Evolutionary conservation across 306 rosid species (phyloP), one percentile per base, ranked within the genome.

Genomic region (Sophora flavescens): DNA sequence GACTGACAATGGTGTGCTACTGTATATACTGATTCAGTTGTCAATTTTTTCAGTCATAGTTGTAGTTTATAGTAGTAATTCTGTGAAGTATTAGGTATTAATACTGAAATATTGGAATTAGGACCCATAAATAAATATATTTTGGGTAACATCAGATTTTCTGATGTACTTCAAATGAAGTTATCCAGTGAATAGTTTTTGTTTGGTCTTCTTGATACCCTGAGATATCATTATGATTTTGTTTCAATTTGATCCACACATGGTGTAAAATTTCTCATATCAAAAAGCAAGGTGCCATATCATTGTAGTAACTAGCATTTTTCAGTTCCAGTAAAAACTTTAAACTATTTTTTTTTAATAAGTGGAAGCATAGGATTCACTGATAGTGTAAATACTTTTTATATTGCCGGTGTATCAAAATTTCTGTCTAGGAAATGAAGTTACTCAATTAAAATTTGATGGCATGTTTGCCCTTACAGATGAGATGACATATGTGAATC

Each of bases 401-500:
- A 26, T 8, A 26, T 42, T 76, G 67, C 9, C 0, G 45, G 16
- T 13, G 15, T 42, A 26, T 66, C 33, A 10, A 42, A 54, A 18
- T 26, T 62, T 76, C 35, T 32, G 59, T 73, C 65, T 59, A 41
- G 65, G 38, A 59, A 64, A 65, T 48, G 45, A 58, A 67, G 57
- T 64, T 44, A 65, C 59, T 22, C 22, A 76, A 62, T 17, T 80
- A 32, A 35, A 62, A 28, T 28, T 30, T 30, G 32, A 30, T 30
- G 45, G 3, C 15, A 0, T 63, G 57, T 80, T 63, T 79, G 42
- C 10, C 62, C 82, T 64, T 82, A 67, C 88, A 93, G 99, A 84
- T 77, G 99, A 92, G 83, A 85, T 95, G 99, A 95, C 97, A 15
- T 91, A 95, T 78, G 97, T 95, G 72, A 95, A 95, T 78, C 99